Percentiles rank a stretch among this genome's conserved stretches.
phyloP scores from a whole-genome alignment of 2,329 filamentous ascomycete species.

The Hirsutella thompsonii region DNA sequence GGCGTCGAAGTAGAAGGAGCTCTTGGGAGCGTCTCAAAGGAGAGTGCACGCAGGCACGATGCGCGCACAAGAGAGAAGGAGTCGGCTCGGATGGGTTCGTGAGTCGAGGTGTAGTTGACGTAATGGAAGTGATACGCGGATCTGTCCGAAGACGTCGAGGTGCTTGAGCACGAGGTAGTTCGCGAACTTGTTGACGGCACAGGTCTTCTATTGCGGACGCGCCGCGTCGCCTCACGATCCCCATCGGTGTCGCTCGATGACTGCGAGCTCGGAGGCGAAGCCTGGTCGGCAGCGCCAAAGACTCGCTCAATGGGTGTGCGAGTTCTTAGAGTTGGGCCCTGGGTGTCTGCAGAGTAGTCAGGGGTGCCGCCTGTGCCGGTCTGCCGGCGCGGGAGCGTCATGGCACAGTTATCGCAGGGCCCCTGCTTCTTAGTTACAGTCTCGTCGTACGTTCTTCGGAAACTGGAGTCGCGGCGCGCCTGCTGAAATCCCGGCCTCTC shows the following conservation, averaged over 20 bases:
- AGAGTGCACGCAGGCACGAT: constrained; percentile 53
- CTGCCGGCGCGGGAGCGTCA: constrained; percentile 41
- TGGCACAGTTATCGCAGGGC: constrained; percentile 56
- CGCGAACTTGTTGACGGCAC: constrained; percentile 29
- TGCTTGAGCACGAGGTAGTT: constrained; percentile 39
- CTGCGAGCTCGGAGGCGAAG: constrained; percentile 39
- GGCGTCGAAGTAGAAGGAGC: constrained; percentile 30
- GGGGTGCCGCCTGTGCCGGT: constrained; percentile 12
- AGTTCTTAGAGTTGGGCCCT: constrained; percentile 46
- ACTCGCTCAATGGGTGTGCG: constrained; percentile 47
- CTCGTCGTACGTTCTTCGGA: constrained; percentile 51
- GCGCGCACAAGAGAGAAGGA: constrained; percentile 56
- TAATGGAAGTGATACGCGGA: constrained; percentile 47
- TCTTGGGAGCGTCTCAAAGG: constrained; percentile 52
- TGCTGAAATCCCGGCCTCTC: constrained; percentile 29
- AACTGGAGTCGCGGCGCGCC: constrained; percentile 42
- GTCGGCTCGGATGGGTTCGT: constrained; percentile 46
- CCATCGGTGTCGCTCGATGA: constrained; percentile 38
- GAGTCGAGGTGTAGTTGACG: constrained; percentile 55
- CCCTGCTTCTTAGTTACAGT: constrained; percentile 50
- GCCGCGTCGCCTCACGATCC: constrained; percentile 30
- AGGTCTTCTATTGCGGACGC: constrained; percentile 25
- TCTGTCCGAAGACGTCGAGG: constrained; percentile 32
- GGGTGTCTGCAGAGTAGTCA: constrained; percentile 22
- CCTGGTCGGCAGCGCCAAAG: constrained; percentile 31